A percentile compares a stretch with the other conserved stretches of the same genome.
phyloP scores from a whole-genome alignment of 495 filamentous ascomycete genomes.

The Rusavskia elegans region DNA sequence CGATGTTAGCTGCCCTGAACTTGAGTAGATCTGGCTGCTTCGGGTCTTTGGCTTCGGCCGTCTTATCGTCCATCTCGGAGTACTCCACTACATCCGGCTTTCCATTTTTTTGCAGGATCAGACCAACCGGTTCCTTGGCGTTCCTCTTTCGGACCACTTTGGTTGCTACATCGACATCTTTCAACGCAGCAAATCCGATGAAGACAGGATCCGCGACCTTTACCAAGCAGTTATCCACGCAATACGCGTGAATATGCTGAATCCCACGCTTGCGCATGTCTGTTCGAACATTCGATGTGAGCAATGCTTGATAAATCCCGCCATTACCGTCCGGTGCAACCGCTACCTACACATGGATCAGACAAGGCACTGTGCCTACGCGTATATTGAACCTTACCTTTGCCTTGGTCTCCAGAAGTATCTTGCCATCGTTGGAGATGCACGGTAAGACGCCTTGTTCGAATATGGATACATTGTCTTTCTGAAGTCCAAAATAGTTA shows the following conservation, averaged over 20 bases:
- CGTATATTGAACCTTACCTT: slow-evolving; percentile 35
- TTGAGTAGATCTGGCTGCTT: slow-evolving; percentile 72
- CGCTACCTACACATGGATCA: slow-evolving; percentile 39
- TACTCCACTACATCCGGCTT: slow-evolving; percentile 98
- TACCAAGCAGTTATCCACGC: slow-evolving; percentile 98
- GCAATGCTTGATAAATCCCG: slow-evolving; percentile 85
- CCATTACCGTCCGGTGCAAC: slow-evolving; percentile 98
- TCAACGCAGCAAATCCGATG: slow-evolving; percentile 79
- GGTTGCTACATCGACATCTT: slow-evolving; percentile 88
- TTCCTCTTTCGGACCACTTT: slow-evolving; percentile 98
- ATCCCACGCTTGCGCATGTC: slow-evolving; percentile 85
- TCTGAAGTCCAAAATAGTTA: slow-evolving; percentile 73
- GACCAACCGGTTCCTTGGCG: slow-evolving; percentile 88
- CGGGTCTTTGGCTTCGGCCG: slow-evolving; percentile 75
- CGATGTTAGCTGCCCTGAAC: slow-evolving; percentile 96
- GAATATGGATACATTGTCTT: slow-evolving; percentile 81
- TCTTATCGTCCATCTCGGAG: slow-evolving; percentile 82
- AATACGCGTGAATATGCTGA: slow-evolving; percentile 92
- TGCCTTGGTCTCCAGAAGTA: slow-evolving; percentile 77
- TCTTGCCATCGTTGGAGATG: slow-evolving; percentile 95
- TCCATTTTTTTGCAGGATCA: slow-evolving; percentile 90
- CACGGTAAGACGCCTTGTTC: slow-evolving; percentile 96
- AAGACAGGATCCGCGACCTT: slow-evolving; percentile 93
- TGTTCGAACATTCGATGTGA: slow-evolving; percentile 63
- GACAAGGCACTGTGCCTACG: not conserved